Base-by-base conservation (phyloP, 352 stramenopile species). In the Phytophthora ohioensis region DNA sequence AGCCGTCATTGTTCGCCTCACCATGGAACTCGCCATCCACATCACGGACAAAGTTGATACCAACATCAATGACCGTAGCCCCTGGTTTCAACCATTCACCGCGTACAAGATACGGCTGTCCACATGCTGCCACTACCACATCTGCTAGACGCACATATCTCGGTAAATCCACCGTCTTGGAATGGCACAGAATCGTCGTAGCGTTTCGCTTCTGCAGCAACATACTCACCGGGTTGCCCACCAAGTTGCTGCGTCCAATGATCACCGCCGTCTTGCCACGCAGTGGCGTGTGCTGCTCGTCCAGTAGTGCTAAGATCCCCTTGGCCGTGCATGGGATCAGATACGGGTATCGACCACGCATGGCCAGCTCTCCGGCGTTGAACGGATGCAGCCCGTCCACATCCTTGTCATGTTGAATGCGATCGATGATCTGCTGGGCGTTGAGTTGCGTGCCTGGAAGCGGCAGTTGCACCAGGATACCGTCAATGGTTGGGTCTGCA, bases 111-210 rank as follows among this genome's bases (percentile, higher is more conserved):
- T 99, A 91, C 1, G 98, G 92, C 61, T 95, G 82, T 38, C 98
- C 98, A 54, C 98, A 98, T 4, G 97, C 98, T 2, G 95, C 98
- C 13, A 99, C 82, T 5, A 99, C 90, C 56, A 99, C 97, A 79
- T 99, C 98, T 0, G 97, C 98, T 61, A 92, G 76, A 51, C 84
- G 75, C 8, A 99, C 86, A 47, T 98, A 90, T 3, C 65, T 75
- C 32, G 91, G 82, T 5, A 98, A 75, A 76, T 99, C 78, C 12
- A 86, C 64, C 3, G 97, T 99, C 39, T 95, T 90, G 35, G 96
- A 99, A 79, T 99, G 98, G 54, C 97, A 98, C 71, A 99, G 93
- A 34, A 98, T 99, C 4, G 99, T 97, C 0, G 98, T 99, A 5
- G 97, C 97, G 81, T 99, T 91, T 27, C 94, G 85, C 76, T 98